Percentiles rank a stretch among this genome's conserved stretches.
phyloP scores from a whole-genome alignment of 805 yeast species.

The Nakazawaea ernobii region DNA sequence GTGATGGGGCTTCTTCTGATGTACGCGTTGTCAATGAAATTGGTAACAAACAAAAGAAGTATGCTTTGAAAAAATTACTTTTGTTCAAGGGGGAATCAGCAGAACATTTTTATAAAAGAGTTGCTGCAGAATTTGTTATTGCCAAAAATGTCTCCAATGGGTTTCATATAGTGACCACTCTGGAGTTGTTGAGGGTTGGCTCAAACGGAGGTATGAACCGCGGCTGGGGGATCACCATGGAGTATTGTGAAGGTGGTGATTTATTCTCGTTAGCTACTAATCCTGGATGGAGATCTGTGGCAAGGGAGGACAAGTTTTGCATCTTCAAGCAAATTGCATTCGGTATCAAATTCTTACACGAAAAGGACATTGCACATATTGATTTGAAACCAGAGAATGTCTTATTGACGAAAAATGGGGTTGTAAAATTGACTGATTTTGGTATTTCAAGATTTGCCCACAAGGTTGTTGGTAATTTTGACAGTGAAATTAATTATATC shows the following conservation, averaged over 20 bases:
- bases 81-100: slow-evolving; percentile 58
- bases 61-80: slow-evolving; percentile 62
- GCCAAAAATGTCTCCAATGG: slow-evolving; percentile 49
- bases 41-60: slow-evolving; percentile 32
- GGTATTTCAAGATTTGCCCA: slow-evolving; percentile 70
- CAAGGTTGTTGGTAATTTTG: slow-evolving; percentile 42
- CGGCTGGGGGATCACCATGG: slow-evolving; percentile 76
- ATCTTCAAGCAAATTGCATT: slow-evolving; percentile 61
- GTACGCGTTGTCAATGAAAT: slow-evolving; percentile 45
- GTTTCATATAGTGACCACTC: slow-evolving; percentile 54
- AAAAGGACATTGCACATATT: slow-evolving; percentile 61
- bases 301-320: slow-evolving; percentile 52
- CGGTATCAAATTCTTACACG: slow-evolving; percentile 60
- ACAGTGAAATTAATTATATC: slow-evolving; percentile 28
- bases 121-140: slow-evolving; percentile 57
- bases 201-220: slow-evolving; percentile 47
- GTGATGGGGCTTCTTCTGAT: slow-evolving; percentile 69
- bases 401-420: slow-evolving; percentile 51
- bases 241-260: slow-evolving; percentile 58
- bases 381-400: slow-evolving; percentile 76
- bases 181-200: slow-evolving; percentile 51
- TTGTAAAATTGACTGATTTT: slow-evolving; percentile 68
- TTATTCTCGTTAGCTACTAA: slow-evolving; percentile 48
- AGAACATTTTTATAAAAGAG: slow-evolving; percentile 58
- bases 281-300: slow-evolving; percentile 54